Percentiles rank a stretch among this genome's conserved stretches.
Conservation (phyloP, 148 eudicot genomes). For the Rhododendron molle region DNA sequence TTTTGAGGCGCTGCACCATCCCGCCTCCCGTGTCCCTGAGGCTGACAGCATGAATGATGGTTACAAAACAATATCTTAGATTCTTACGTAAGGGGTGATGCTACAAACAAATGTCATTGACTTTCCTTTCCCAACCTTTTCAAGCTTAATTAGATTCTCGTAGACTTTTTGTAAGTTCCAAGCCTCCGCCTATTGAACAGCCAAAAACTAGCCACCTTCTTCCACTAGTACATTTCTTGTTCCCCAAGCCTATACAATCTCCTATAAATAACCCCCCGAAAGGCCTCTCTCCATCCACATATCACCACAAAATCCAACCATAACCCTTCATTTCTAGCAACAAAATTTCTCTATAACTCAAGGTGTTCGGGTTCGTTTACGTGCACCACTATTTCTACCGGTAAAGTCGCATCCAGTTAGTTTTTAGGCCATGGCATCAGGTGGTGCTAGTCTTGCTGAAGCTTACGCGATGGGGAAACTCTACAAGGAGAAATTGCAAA, state of each 20-base stretch:
- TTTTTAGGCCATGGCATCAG: neutral
- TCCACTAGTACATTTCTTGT: neutral
- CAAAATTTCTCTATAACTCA: neutral
- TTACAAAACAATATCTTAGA: neutral
- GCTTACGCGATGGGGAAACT: conserved; percentile 10
- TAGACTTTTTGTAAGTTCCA: too few relatives aligned
- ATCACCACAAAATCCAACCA: neutral
- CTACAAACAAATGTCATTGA: neutral
- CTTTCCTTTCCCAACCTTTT: neutral
- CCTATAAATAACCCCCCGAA: neutral
- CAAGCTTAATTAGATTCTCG: neutral
- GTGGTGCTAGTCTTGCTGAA: conserved; percentile 4
- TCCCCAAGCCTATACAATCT: neutral
- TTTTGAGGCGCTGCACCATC: too few relatives aligned
- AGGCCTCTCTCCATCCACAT: neutral
- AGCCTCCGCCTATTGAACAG: too few relatives aligned
- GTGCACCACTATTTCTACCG: neutral
- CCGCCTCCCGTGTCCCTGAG: neutral
- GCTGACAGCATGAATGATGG: neutral
- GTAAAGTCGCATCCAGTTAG: neutral
- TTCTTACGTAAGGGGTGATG: neutral
- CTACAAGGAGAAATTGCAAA: conserved; percentile 8
- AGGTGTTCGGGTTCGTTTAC: neutral
- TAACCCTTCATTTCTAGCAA: neutral
- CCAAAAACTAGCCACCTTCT: neutral